Evolutionary conservation across 2,329 filamentous ascomycete genomes (phyloP).

Genomic region (Ramularia collo-cygni): DNA sequence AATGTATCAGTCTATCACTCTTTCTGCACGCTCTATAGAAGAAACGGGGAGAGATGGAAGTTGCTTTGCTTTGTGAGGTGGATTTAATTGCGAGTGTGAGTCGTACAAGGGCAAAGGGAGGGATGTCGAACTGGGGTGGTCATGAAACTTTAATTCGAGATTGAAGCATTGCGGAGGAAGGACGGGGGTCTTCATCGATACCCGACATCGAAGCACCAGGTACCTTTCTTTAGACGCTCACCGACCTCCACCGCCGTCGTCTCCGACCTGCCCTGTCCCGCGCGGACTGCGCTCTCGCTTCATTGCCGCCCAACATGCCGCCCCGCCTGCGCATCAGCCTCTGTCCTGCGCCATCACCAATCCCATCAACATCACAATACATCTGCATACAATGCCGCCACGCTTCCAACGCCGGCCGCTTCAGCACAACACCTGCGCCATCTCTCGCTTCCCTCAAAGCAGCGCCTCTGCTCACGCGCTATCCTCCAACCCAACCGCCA

Average conservation of each 20-base stretch:
- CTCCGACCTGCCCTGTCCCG: too few relatives aligned
- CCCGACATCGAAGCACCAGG: conserved; percentile 1
- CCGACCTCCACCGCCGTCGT: too few relatives aligned
- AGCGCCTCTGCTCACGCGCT: conserved; percentile 40
- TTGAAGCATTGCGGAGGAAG: conserved; percentile 1
- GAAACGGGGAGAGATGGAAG: too few relatives aligned
- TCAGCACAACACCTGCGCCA: conserved; percentile 47
- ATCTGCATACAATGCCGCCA: conserved; percentile 38
- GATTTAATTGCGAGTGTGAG: too few relatives aligned
- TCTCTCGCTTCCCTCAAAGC: conserved; percentile 43
- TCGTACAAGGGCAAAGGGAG: too few relatives aligned
- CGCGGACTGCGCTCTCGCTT: too few relatives aligned
- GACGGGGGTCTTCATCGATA: too few relatives aligned
- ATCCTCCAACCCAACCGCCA: conserved; percentile 67
- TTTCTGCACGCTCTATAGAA: not conserved
- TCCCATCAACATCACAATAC: conserved; percentile 27
- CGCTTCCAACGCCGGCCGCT: conserved; percentile 41
- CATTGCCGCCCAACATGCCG: too few relatives aligned
- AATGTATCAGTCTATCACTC: not conserved
- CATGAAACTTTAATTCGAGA: not conserved
- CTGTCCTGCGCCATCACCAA: too few relatives aligned
- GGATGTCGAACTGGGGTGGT: too few relatives aligned
- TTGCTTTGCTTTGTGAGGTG: too few relatives aligned
- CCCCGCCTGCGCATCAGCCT: too few relatives aligned
- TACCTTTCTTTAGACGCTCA: conserved; percentile 1